Percentiles rank a stretch among this genome's conserved stretches.
These are phyloP conservation scores for Monilinia polystroma DNA, from an alignment of 2,329 filamentous ascomycete species.

Conservation along the genomic window DNA sequence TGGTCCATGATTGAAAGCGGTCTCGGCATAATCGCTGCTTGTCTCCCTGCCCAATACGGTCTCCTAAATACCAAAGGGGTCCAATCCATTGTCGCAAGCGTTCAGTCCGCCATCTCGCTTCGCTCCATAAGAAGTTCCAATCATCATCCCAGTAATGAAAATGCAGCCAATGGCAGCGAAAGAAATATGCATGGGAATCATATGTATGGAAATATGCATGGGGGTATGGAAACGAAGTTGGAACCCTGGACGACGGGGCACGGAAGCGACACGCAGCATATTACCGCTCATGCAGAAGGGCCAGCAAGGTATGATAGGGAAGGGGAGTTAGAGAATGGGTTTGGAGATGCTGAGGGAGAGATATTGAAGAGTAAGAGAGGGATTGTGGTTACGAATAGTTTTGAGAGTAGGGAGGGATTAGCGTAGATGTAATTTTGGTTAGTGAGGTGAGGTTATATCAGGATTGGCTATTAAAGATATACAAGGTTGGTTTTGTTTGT, in stretches of 20 bases:
- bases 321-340: neutral
- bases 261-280: conserved; percentile 8
- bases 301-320: conserved; percentile 2
- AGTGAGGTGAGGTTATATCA: neutral
- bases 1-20: conserved; percentile 18
- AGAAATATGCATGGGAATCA: neutral
- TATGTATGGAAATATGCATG: neutral
- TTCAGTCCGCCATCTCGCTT: conserved; percentile 5
- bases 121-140: neutral
- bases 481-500: neutral
- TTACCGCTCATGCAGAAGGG: conserved; percentile 9
- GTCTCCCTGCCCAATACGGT: conserved; percentile 19
- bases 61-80: conserved; percentile 3
- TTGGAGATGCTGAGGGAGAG: neutral
- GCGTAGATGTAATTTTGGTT: neutral
- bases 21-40: conserved; percentile 19
- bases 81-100: conserved; percentile 12
- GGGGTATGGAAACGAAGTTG: no score
- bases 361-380: neutral
- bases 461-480: neutral
- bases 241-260: neutral
- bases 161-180: neutral
- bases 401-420: conserved; percentile 14
- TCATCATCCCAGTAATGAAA: neutral
- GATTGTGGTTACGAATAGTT: conserved; percentile 20